A percentile compares a stretch with the other conserved stretches of the same genome.
Evolutionary conservation across 1,284 basidiomycete genomes (phyloP).

Genomic region (Filobasidium uniguttulatum): DNA sequence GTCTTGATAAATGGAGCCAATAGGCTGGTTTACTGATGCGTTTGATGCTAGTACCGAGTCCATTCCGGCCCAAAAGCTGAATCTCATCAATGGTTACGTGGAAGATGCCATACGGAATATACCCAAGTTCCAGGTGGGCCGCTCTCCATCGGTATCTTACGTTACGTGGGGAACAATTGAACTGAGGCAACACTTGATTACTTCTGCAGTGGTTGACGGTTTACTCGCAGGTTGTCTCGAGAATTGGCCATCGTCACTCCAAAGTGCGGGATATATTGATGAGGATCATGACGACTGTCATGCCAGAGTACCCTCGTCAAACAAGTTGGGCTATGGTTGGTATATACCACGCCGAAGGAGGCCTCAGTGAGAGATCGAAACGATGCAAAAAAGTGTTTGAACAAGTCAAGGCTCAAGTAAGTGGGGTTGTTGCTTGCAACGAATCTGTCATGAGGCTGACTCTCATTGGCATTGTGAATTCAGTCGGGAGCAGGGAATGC

Average conservation of each 20-base stretch:
- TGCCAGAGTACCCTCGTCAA: conserved; percentile 76
- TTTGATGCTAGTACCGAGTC: background rate
- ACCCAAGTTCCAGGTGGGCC: conserved; percentile 59
- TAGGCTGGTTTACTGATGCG: too few relatives aligned
- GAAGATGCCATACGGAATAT: conserved; percentile 47
- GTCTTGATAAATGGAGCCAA: background rate
- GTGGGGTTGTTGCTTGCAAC: too few relatives aligned
- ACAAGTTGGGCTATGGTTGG: conserved; percentile 87
- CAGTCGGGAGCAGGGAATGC: background rate
- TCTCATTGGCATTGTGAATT: background rate
- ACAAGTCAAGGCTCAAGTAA: conserved; percentile 54
- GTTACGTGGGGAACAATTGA: background rate
- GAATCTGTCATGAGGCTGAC: conserved; percentile 35
- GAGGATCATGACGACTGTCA: conserved; percentile 57
- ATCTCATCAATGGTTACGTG: conserved; percentile 23
- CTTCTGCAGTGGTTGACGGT: conserved; percentile 75
- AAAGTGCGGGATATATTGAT: conserved; percentile 54
- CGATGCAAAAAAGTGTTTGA: conserved; percentile 55
- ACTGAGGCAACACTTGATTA: conserved; percentile 3
- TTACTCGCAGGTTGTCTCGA: conserved; percentile 91
- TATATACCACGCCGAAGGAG: conserved; percentile 62
- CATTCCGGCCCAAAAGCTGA: background rate
- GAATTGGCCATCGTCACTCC: conserved; percentile 68
- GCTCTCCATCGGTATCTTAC: background rate
- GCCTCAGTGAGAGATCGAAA: conserved; percentile 16